Evolutionary conservation across 208 protist genomes (phyloP), one percentile per base, ranked within the genome.

Genomic region (Crithidia mellificae): DNA sequence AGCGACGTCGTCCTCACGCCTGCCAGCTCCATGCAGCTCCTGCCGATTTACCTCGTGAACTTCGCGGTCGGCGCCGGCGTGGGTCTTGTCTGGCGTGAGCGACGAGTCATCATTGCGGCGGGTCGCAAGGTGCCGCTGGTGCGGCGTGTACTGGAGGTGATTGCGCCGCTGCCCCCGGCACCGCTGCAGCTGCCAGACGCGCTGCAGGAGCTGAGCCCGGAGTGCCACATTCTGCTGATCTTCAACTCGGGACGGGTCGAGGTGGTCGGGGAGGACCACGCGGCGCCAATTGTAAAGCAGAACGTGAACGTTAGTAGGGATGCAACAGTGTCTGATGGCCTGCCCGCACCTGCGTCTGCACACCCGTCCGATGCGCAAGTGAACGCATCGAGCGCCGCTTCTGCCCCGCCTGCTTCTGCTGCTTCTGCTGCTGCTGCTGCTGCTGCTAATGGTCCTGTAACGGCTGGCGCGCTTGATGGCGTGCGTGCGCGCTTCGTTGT

Each of bases 1-100:
- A 17, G 50, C 44, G 62, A 69, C 34, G 66, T 76, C 11, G 72
- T 78, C 27, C 50, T 78, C 29, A 17, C 77, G 14, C 63, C 77
- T 15, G 51, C 71, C 24, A 58, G 70, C 44, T 82, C 71, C 20
- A 58, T 72, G 55, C 71, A 77, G 51, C 77, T 82, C 29, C 72
- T 77, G 9, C 63, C 63, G 11, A 25, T 77, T 29, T 73, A 82
- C 58, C 15, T 76, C 7, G 58, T 46, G 17, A 82, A 70, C 71
- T 82, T 82, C 22, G 44, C 29, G 9, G 51, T 62, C 14, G 71
- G 77, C 25, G 62, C 68, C 24, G 62, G 56, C 2, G 63, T 68
- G 27, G 77, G 70, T 6, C 55, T 72, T 6, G n/a, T 55, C 24
- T 74, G 47, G 53, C 63, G 65, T 8, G 50, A 66, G 50, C 38